Percentiles rank a stretch among this genome's conserved stretches.
Conservation (phyloP, 176 grass and related monocot species). For the Alloteropsis semialata region DNA sequence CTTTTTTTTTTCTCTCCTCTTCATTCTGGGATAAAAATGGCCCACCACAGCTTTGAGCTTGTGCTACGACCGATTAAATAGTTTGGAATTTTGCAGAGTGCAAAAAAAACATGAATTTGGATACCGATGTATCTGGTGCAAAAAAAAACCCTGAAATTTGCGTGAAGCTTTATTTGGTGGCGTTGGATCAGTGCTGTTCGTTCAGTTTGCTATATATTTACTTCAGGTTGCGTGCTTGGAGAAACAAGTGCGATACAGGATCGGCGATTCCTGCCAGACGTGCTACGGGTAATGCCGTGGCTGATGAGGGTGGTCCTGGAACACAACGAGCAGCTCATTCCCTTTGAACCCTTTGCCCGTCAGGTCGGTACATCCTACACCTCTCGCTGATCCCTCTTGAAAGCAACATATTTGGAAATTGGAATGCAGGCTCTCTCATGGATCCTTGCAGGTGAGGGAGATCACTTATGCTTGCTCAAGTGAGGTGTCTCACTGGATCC, state of each 20-base stretch:
- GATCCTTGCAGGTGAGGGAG: conserved; percentile 55
- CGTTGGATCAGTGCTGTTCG: no score
- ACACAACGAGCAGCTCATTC: conserved; percentile 35
- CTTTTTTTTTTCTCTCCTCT: no score
- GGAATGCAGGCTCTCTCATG: neutral
- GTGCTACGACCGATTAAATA: no score
- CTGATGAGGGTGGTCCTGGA: conserved; percentile 48
- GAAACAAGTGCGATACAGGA: neutral
- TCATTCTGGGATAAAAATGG: no score
- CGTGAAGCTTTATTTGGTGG: no score
- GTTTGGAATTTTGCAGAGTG: no score
- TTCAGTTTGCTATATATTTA: neutral
- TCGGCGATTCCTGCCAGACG: no score
- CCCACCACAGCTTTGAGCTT: no score
- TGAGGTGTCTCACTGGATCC: conserved; percentile 35
- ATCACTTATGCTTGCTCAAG: conserved; percentile 16
- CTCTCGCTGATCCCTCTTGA: neutral
- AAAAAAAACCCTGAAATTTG: no score
- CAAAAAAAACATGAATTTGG: no score
- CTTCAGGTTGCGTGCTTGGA: neutral
- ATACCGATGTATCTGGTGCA: no score
- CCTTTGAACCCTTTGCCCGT: conserved; percentile 42
- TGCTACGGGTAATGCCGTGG: no score
- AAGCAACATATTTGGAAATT: neutral
- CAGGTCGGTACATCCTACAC: conserved; percentile 31